Conservation (phyloP, 192 early-diverging fungal genomes). For the Backusella australiensis region DNA sequence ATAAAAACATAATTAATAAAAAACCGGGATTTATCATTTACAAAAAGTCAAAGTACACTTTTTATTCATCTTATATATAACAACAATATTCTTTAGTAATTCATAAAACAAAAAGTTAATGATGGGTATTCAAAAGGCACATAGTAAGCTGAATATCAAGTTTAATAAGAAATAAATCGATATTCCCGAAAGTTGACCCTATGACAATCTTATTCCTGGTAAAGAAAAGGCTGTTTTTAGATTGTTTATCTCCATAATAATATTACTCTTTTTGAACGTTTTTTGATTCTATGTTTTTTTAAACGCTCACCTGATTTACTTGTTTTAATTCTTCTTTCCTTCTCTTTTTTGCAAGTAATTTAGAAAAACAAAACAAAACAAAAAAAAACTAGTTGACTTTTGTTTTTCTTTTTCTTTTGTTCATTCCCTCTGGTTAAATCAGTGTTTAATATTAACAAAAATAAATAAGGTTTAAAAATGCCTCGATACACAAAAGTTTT, state of each 20-base stretch:
- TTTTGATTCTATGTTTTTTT: background rate
- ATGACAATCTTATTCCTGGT: background rate
- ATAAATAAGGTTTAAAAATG: background rate
- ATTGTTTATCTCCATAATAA: background rate
- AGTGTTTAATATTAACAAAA: background rate
- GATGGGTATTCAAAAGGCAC: background rate
- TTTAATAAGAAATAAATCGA: background rate
- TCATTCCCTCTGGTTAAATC: background rate
- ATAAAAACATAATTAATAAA: background rate
- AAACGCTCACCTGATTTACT: background rate
- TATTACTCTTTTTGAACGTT: background rate
- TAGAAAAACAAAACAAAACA: background rate
- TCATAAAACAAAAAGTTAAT: background rate
- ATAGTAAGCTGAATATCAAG: background rate
- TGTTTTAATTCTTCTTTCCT: background rate
- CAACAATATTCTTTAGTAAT: background rate
- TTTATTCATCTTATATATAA: background rate
- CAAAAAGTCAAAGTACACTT: background rate
- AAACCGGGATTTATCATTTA: background rate
- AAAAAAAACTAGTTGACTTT: too few relatives aligned
- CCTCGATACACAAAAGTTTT: background rate
- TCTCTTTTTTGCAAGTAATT: background rate
- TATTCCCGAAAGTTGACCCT: background rate
- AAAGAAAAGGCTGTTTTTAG: background rate
- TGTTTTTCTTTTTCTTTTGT: too few relatives aligned